Percentiles rank a stretch among this genome's conserved stretches.
These are phyloP conservation scores for Neospermospora avenae DNA, from an alignment of 2,329 filamentous ascomycete genomes.

Conservation along the genomic window DNA sequence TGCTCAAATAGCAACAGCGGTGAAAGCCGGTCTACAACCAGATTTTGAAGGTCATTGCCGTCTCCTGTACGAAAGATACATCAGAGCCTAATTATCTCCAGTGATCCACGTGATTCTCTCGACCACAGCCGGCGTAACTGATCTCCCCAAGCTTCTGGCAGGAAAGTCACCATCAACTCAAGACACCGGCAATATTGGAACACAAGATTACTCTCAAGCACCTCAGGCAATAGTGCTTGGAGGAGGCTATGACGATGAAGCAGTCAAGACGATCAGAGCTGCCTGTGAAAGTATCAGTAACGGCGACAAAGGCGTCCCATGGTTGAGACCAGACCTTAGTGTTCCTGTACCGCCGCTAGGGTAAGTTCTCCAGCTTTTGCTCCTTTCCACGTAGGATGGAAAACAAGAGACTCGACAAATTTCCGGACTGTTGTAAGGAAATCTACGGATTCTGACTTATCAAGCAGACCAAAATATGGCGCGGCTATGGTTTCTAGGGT, in stretches of 20 bases:
- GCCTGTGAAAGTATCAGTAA: background rate
- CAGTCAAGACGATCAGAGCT: background rate
- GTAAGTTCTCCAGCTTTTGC: background rate
- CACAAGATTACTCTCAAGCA: background rate
- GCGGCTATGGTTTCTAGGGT: background rate
- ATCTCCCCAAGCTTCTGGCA: background rate
- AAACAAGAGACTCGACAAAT: too few relatives aligned
- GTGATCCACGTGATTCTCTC: constrained; percentile 6
- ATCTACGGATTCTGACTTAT: background rate
- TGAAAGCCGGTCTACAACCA: constrained; percentile 3
- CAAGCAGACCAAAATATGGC: background rate
- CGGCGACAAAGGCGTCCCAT: constrained; percentile 1
- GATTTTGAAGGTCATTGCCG: background rate
- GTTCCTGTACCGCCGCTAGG: constrained; percentile 3
- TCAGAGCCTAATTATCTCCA: background rate
- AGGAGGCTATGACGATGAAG: background rate
- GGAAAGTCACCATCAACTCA: background rate
- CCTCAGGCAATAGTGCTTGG: constrained; percentile 1
- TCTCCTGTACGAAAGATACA: too few relatives aligned
- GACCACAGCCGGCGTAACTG: background rate
- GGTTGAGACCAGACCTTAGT: constrained; percentile 1
- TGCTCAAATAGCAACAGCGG: constrained; percentile 1
- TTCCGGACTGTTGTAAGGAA: too few relatives aligned
- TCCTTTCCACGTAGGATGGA: too few relatives aligned
- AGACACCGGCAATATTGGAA: constrained; percentile 1